A percentile compares a stretch with the other conserved stretches of the same genome.
phyloP scores from a whole-genome alignment of 352 stramenopile species.

The Phytophthora hybrid region DNA sequence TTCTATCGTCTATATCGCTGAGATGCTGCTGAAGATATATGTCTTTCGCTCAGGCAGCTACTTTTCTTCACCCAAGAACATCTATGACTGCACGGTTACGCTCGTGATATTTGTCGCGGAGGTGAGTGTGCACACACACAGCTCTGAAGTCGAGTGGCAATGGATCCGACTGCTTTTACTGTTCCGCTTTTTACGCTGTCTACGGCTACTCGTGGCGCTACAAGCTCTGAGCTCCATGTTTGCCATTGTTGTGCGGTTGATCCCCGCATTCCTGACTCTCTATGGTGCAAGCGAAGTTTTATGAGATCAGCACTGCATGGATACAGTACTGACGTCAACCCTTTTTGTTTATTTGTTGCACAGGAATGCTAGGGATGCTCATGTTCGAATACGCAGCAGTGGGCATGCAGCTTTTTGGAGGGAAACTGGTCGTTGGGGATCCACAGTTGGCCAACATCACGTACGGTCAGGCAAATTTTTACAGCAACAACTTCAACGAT shows the following conservation, averaged over 20 bases:
- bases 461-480: slow-evolving; percentile 65
- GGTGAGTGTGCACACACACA: slow-evolving; percentile 64
- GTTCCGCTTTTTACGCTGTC: slow-evolving; percentile 62
- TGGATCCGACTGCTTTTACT: slow-evolving; percentile 69
- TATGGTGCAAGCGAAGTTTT: slow-evolving; percentile 41
- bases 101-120: slow-evolving; percentile 63
- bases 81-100: slow-evolving; percentile 87
- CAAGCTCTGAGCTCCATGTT: slow-evolving; percentile 64
- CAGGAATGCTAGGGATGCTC: slow-evolving; percentile 66
- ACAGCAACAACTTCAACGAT: slow-evolving; percentile 86
- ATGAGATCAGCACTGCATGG: not conserved
- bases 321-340: not conserved
- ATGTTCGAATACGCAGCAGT: slow-evolving; percentile 70
- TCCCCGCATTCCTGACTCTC: slow-evolving; percentile 64
- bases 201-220: slow-evolving; percentile 60
- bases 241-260: slow-evolving; percentile 54
- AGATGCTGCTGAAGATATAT: slow-evolving; percentile 88
- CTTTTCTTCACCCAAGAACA: slow-evolving; percentile 71
- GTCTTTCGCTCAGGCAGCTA: slow-evolving; percentile 64
- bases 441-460: slow-evolving; percentile 41
- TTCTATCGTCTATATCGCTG: slow-evolving; percentile 70
- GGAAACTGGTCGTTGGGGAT: slow-evolving; percentile 55
- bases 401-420: slow-evolving; percentile 73
- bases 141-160: slow-evolving; percentile 46
- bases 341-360: slow-evolving; percentile 11